phyloP scores from a whole-genome alignment of 768 basidiomycete species.

The Scleroderma citrinum region DNA sequence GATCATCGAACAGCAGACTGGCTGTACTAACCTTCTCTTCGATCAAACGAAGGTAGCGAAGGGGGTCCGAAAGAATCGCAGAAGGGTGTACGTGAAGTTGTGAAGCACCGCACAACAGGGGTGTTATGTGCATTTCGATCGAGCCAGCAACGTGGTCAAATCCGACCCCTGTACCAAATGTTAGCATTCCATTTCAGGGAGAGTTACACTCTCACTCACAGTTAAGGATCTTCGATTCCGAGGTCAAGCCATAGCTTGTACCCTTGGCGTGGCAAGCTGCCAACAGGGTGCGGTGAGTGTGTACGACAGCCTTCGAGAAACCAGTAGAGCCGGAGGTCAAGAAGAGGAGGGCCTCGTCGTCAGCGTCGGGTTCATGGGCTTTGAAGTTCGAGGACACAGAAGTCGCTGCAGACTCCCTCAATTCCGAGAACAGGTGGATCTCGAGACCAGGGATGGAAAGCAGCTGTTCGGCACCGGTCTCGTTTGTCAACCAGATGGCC shows the following conservation, averaged over 20 bases:
- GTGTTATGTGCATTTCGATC: constrained; percentile 37
- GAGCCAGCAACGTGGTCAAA: constrained; percentile 43
- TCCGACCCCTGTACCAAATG: constrained; percentile 29
- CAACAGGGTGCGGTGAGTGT: constrained; percentile 35
- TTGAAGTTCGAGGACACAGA: constrained; percentile 9
- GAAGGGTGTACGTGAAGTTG: constrained; percentile 20
- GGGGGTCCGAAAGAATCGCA: constrained; percentile 19
- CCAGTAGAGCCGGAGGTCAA: constrained; percentile 42
- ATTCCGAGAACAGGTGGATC: constrained; percentile 19
- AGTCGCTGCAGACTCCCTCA: constrained; percentile 10
- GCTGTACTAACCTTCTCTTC: constrained; percentile 29
- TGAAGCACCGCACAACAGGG: constrained; percentile 26
- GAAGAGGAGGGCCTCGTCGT: constrained; percentile 30
- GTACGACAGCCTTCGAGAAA: constrained; percentile 38
- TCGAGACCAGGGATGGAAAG: constrained; percentile 19
- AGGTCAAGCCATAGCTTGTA: constrained; percentile 28
- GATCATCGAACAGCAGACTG: constrained; percentile 10
- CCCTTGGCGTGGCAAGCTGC: constrained; percentile 31
- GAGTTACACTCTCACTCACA: constrained; percentile 20
- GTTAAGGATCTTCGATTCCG: constrained; percentile 33
- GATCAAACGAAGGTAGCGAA: constrained; percentile 25
- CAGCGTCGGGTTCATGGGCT: constrained; percentile 15
- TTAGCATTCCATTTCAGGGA: background rate
- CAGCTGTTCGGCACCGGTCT: constrained; percentile 22
- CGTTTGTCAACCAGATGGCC: constrained; percentile 27